A percentile compares a stretch with the other conserved stretches of the same genome.
These are phyloP conservation scores for Podospora appendiculata DNA, from an alignment of 495 filamentous ascomycete species.

Conservation along the genomic window DNA sequence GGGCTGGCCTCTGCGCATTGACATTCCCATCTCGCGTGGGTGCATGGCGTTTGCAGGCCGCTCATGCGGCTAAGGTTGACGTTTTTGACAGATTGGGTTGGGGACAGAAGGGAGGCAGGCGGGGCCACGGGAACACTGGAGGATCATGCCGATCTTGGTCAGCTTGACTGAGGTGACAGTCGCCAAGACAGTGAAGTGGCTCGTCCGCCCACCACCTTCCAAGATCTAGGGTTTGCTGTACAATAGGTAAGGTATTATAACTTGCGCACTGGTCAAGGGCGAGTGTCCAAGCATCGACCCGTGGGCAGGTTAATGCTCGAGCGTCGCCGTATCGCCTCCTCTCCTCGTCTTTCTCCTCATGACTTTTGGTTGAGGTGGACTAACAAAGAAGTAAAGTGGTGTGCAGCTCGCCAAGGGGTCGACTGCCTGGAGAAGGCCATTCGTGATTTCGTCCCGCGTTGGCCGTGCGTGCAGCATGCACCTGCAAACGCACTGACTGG, in stretches of 20 bases:
- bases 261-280: too few relatives aligned
- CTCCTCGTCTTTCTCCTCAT: too few relatives aligned
- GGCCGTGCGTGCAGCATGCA: not conserved
- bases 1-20: not conserved
- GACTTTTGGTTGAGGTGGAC: not conserved
- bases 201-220: too few relatives aligned
- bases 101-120: not conserved
- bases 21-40: not conserved
- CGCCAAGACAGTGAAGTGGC: not conserved
- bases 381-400: not conserved
- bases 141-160: not conserved
- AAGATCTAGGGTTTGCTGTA: too few relatives aligned
- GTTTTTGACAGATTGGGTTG: not conserved
- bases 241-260: too few relatives aligned
- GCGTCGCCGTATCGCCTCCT: too few relatives aligned
- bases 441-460: not conserved
- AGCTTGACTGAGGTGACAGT: not conserved
- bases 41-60: too few relatives aligned
- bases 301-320: too few relatives aligned
- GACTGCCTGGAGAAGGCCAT: not conserved
- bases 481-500: not conserved
- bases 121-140: not conserved
- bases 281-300: not conserved
- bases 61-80: not conserved
- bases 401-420: not conserved